Base-by-base conservation (phyloP, 1,284 basidiomycete genomes). In the Cryptococcus maquisensis region DNA sequence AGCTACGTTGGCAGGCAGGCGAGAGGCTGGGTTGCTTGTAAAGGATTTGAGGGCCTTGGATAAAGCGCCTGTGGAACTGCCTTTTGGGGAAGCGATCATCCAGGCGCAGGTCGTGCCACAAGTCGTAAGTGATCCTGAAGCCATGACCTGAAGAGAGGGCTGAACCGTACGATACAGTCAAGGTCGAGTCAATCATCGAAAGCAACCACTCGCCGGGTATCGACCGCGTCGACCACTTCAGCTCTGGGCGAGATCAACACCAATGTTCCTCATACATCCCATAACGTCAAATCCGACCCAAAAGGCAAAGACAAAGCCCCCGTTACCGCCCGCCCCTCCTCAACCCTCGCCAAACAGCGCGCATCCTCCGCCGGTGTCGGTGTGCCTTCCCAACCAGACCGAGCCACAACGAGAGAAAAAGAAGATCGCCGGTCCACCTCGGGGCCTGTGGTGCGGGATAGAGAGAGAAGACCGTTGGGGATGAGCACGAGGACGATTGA, bases 1-100 rank as follows among this genome's bases (percentile, higher is more conserved):
- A 6, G 47, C 51, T 3, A 60, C 53, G 6, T 44, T 65, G 10
- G 63, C 60, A 1, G 61, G 45, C 13, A 50, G 56, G 16, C 7
- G 28, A 54, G 57, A 0, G 38, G 13, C 8, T 15, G 47, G 28
- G 55, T 57, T 64, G 21, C 36, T 60, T 18, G 38, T 62, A 12
- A 61, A 58, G 35, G 59, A 59, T 35, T 51, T 60, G 2, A 42
- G 57, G 38, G 43, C 54, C 1, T 23, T 59, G 5, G 23, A 26
- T 20, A 49, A 56, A 24, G 36, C 46, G 4, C 49, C 61, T 4
- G 38, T 49, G 9, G 46, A 54, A 18, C 26, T 62, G 1, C 1
- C 54, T 2, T 44, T 58, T 23, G 15, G 47, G 16, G 47, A 59
- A 32, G 48, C 55, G 9, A 60, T 65, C 4, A 49, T 40, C 8